Evolutionary conservation across 2,329 filamentous ascomycete species (phyloP), one percentile per base, ranked within the genome.

Genomic region (Dactylellina sp.): DNA sequence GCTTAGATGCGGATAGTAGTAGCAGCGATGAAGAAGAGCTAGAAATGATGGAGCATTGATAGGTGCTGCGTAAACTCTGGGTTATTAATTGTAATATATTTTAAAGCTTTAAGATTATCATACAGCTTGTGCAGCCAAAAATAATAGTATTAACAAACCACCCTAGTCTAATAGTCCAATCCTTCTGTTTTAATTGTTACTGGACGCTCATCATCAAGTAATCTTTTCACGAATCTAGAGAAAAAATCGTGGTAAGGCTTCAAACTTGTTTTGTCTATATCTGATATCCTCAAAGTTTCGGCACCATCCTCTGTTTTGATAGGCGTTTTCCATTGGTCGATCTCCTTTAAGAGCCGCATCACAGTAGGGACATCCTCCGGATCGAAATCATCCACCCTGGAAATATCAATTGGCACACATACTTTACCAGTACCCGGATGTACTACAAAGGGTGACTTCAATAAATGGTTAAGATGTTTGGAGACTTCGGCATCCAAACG

Each of bases 181-280:
- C 32, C 53, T 56, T 65, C 68, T 25, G 22, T 25, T 55, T 72
- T 72, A 6, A 65, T 50, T n/a, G 25, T 49, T 12, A 47, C 61
- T 1, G 60, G 46, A 7, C 40, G 49, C 46, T 72, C 68, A 14
- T 60, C 52, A 20, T 72, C 49, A 22, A 72, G 47, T 18, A 72
- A 18, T 28, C 22, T 62, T 44, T 65, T 42, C 9, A 98, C 92
- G 81, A 97, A 96, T 0, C 85, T 86, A 77, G 91, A 87, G 82
- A 99, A 98, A 77, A 90, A 89, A 68, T 98, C 93, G 37, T 98
- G 88, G 80, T 96, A 98, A 7, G 93, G 92, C 83, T 91, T 96
- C 79, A 99, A 82, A 76, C 92, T 92, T 22, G 95, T 99, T 87
- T 98, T 99, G 82, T 99, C 94, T 89, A 94, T 98, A 80, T 99